These are phyloP conservation scores for Orbilia brochopaga DNA, from an alignment of 2,329 filamentous ascomycete genomes.

Conservation along the genomic window DNA sequence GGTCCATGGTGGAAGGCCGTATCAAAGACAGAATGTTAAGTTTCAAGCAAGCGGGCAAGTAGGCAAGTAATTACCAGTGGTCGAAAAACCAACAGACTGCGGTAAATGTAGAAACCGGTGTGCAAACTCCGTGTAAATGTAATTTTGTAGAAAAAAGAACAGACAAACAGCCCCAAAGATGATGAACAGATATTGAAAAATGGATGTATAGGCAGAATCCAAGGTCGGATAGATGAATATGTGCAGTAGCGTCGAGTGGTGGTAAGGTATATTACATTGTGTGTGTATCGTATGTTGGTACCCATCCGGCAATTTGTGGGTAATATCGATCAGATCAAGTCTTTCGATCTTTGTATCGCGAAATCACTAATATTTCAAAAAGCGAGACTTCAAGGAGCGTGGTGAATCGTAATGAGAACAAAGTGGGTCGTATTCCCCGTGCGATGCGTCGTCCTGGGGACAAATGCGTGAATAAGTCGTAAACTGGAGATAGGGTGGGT, in stretches of 20 bases:
- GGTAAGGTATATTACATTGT: conserved; percentile 43
- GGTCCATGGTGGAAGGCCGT: conserved; percentile 14
- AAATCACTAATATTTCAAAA: conserved; percentile 18
- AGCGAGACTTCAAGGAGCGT: conserved; percentile 37
- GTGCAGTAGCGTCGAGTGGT: background rate
- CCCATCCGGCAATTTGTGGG: background rate
- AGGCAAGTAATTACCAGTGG: background rate
- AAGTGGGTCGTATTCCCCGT: conserved; percentile 25
- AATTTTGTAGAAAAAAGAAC: conserved; percentile 25
- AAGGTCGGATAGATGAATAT: conserved; percentile 11
- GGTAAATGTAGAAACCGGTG: conserved; percentile 4
- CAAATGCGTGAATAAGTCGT: conserved; percentile 22
- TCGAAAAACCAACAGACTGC: background rate
- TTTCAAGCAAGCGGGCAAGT: background rate
- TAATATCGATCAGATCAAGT: background rate
- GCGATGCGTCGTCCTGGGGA: conserved; percentile 25
- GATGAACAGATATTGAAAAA: background rate
- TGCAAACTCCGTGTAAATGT: conserved; percentile 47
- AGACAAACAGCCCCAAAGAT: conserved; percentile 47
- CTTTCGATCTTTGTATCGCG: conserved; percentile 8
- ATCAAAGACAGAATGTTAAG: conserved; percentile 10
- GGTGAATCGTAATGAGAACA: conserved; percentile 38
- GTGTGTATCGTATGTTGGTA: conserved; percentile 25
- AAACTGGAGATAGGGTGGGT: conserved; percentile 10
- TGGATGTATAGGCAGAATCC: background rate